Evolutionary conservation across 2,329 filamentous ascomycete species (phyloP).

Genomic region (Bipolaris bicolor): DNA sequence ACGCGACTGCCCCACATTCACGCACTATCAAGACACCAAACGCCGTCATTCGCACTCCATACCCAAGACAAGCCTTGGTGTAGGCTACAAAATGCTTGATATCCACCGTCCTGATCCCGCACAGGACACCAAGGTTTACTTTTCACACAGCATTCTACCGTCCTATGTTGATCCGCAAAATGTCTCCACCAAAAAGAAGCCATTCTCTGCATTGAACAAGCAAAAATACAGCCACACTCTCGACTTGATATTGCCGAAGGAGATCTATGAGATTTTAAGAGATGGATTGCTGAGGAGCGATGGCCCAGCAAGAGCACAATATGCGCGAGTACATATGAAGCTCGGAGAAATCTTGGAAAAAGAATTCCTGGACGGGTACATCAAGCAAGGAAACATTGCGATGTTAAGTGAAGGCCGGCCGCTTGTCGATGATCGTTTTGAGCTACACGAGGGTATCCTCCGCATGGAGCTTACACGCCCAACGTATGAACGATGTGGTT

Average conservation of each 20-base stretch:
- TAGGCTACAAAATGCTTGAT: conserved; percentile 39
- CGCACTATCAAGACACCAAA: background rate
- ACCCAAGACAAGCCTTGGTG: background rate
- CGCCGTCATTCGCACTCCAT: background rate
- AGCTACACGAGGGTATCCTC: conserved; percentile 71
- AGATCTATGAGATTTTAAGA: conserved; percentile 62
- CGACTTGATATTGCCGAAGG: conserved; percentile 75
- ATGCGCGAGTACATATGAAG: conserved; percentile 73
- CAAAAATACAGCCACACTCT: conserved; percentile 73
- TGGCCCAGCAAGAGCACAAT: conserved; percentile 52
- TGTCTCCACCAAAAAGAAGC: conserved; percentile 67
- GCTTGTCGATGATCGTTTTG: conserved; percentile 74
- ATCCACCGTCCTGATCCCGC: conserved; percentile 41
- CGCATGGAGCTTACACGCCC: conserved; percentile 80
- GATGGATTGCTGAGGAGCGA: conserved; percentile 57
- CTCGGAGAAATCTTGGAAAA: conserved; percentile 73
- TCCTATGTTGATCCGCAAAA: conserved; percentile 70
- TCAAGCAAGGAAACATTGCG: conserved; percentile 79
- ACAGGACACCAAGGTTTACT: conserved; percentile 69
- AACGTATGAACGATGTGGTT: conserved; percentile 80
- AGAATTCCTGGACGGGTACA: conserved; percentile 81
- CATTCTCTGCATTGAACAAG: conserved; percentile 71
- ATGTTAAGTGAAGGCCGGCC: conserved; percentile 82
- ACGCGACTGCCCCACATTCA: conserved; percentile 9
- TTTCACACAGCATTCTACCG: conserved; percentile 70